These are phyloP conservation scores for Suhomyces bribrorum DNA, from an alignment of 1,139 yeast genomes.

Conservation along the genomic window DNA sequence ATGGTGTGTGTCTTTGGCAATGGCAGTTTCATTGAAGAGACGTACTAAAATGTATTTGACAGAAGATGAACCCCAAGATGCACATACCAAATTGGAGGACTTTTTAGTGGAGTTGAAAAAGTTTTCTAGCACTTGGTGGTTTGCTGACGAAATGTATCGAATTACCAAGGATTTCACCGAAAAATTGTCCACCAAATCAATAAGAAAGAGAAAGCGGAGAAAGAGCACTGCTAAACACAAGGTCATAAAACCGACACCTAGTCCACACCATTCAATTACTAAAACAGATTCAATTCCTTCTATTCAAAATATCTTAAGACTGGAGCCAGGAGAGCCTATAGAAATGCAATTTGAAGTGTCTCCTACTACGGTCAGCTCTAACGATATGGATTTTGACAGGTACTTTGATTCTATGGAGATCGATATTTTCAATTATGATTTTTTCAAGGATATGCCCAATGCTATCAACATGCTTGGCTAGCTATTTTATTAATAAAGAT, in stretches of 20 bases:
- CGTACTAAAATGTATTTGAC: slow-evolving; percentile 14
- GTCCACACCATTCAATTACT: slow-evolving; percentile 1
- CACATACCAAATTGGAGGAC: slow-evolving; percentile 17
- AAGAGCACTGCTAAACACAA: slow-evolving; percentile 1
- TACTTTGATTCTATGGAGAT: slow-evolving; percentile 33
- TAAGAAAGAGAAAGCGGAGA: slow-evolving; percentile 7
- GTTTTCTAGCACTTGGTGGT: slow-evolving; percentile 30
- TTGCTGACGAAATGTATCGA: slow-evolving; percentile 31
- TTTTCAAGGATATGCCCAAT: slow-evolving; percentile 30
- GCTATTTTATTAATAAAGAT: not conserved
- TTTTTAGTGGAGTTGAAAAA: slow-evolving; percentile 24
- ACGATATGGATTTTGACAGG: slow-evolving; percentile 20
- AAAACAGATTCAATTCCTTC: slow-evolving; percentile 15
- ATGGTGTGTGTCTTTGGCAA: slow-evolving; percentile 28
- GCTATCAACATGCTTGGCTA: slow-evolving; percentile 21
- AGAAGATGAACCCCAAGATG: slow-evolving; percentile 3
- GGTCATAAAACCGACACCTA: not conserved
- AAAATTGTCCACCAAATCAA: slow-evolving; percentile 18
- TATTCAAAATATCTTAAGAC: slow-evolving; percentile 15
- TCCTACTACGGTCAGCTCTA: slow-evolving; percentile 6
- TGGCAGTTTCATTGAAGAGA: slow-evolving; percentile 21
- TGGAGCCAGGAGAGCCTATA: slow-evolving; percentile 1
- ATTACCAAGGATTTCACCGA: slow-evolving; percentile 26
- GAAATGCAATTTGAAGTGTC: not conserved
- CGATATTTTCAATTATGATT: slow-evolving; percentile 34